A percentile compares a stretch with the other conserved stretches of the same genome.
phyloP scores from a whole-genome alignment of 2,329 filamentous ascomycete genomes.

The Aspergillus neotritici region DNA sequence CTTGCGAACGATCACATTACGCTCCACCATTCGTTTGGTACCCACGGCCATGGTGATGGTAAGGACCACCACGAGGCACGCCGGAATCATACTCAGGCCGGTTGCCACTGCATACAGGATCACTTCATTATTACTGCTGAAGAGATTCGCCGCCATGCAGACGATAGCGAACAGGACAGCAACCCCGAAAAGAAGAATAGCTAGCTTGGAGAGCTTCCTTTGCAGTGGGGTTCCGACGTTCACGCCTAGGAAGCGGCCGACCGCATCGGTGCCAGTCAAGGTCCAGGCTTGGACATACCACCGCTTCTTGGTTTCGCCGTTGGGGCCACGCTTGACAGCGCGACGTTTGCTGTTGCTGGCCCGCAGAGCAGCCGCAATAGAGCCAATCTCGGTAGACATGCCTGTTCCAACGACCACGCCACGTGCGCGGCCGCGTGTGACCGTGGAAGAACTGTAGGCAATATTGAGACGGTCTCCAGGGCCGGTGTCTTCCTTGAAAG shows the following conservation, averaged over 20 bases:
- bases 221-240: conserved; percentile 62
- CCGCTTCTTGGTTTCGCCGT: conserved; percentile 44
- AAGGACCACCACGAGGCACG: conserved; percentile 55
- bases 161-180: conserved; percentile 63
- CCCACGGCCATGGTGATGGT: conserved; percentile 61
- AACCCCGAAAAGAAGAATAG: conserved; percentile 57
- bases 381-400: conserved; percentile 57
- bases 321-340: conserved; percentile 44
- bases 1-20: conserved; percentile 52
- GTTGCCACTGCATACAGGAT: conserved; percentile 58
- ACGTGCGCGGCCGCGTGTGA: conserved; percentile 52
- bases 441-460: conserved; percentile 53
- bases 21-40: conserved; percentile 49
- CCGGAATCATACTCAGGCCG: conserved; percentile 54
- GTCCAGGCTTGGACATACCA: conserved; percentile 44
- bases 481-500: conserved; percentile 47
- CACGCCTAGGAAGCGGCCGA: conserved; percentile 59
- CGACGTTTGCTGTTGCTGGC: conserved; percentile 48
- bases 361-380: conserved; percentile 57
- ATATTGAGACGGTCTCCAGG: conserved; percentile 55
- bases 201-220: conserved; percentile 59
- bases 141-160: conserved; percentile 58
- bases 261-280: conserved; percentile 48
- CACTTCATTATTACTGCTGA: conserved; percentile 48
- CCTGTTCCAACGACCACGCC: conserved; percentile 54